Base-by-base conservation (phyloP, 139 green algal genomes). In the Chlamydomonas applanata region DNA sequence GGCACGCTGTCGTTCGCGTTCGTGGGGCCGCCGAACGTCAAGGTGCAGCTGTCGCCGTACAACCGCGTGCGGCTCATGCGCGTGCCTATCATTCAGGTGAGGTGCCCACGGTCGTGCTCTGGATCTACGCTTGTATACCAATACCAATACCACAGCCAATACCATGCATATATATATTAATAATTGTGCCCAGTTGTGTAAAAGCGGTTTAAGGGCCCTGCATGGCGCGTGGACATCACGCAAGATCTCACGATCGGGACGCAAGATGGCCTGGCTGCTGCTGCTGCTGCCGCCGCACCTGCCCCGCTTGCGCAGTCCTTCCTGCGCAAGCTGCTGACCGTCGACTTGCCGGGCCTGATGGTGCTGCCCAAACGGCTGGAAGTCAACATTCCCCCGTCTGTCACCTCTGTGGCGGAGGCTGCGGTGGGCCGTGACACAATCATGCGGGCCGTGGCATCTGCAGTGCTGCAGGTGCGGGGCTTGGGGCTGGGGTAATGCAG, bases 31-130 rank as follows among this genome's bases (percentile, higher is more conserved):
- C 94, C 94, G 27, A 92, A 85, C 69, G 93, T 98, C 75, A 93
- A 95, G 73, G 87, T 98, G 32, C 92, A 97, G 86, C 89, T 98
- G 75, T 86, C 87, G 30, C 95, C 94, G 4, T 98, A 98, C 92
- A 95, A 94, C 79, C 78, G 92, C 19, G 86, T 98, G 44, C 85
- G 89, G 35, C 86, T 98, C 9, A 98, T 98, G 95, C 77, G 90
- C 67, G 92, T 97, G 62, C 93, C 92, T 0, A 84, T 97, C 19
- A 76, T 97, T 19, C 91, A 95, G 86, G 89, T 88, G n/a, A 53
- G 52, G 5, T 68, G 60, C 60, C 20, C 7, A 11, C 40, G 7
- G 40, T 19, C 11, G 40, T 49, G 40, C 11, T 19, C 40, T 49
- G 40, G 7, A 49, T 7, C 7, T 11, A 49, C 11, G 7, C 40